phyloP scores from a whole-genome alignment of 495 filamentous ascomycete genomes.

The Tuber calosporum region DNA sequence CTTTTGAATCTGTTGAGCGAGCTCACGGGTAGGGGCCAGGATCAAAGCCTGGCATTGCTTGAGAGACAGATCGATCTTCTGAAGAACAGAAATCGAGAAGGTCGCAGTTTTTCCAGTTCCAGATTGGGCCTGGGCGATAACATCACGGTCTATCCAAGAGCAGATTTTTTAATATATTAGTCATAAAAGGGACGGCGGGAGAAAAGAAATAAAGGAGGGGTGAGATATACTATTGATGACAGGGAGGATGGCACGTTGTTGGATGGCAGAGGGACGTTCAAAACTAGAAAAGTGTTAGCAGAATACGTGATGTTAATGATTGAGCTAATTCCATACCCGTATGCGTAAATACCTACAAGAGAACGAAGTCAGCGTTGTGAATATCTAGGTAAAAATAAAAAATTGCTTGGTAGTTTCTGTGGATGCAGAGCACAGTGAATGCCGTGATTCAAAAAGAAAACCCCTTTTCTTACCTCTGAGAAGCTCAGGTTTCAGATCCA shows the following conservation, averaged over 20 bases:
- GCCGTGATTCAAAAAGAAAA: constrained; percentile 5
- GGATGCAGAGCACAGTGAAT: constrained; percentile 10
- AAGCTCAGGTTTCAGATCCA: constrained; percentile 92
- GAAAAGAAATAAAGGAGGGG: constrained; percentile 25
- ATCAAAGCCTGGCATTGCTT: constrained; percentile 95
- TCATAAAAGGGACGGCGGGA: constrained; percentile 7
- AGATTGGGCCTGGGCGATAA: constrained; percentile 98
- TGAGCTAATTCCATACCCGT: constrained; percentile 50
- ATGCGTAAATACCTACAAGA: constrained; percentile 83
- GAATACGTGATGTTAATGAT: not conserved
- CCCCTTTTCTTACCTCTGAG: constrained; percentile 69
- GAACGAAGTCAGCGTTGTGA: not conserved
- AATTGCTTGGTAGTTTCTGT: constrained; percentile 13
- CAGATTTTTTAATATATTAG: constrained; percentile 15
- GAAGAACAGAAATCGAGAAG: constrained; percentile 96
- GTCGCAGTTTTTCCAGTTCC: constrained; percentile 99
- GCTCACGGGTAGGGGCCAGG: constrained; percentile 91
- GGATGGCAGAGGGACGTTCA: constrained; percentile 97
- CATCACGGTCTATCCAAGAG: constrained; percentile 69
- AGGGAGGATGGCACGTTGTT: constrained; percentile 98
- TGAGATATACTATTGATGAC: constrained; percentile 88
- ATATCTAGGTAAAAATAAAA: constrained; percentile 16
- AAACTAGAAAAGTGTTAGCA: constrained; percentile 50
- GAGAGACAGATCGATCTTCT: constrained; percentile 90
- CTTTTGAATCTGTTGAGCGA: constrained; percentile 98